Evolutionary conservation across 257 asterid species (phyloP).

Genomic region (Nyctanthes arbortristis): DNA sequence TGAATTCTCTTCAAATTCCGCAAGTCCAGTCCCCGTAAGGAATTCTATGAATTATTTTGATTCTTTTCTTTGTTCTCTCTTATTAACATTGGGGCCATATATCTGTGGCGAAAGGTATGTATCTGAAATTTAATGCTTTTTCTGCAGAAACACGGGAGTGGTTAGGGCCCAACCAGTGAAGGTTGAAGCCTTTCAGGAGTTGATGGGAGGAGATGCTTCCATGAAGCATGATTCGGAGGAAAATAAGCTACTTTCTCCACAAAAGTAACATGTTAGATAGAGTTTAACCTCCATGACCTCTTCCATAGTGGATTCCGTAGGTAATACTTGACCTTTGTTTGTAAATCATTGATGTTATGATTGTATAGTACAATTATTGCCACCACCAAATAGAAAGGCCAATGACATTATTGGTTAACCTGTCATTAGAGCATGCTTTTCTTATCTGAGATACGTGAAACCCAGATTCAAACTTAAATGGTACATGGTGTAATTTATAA

Average conservation of each 20-base stretch:
- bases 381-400: background rate
- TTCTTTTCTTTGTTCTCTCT: background rate
- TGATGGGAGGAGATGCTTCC: constrained; percentile 89
- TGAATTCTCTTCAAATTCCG: constrained; percentile 67
- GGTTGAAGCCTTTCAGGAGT: constrained; percentile 98
- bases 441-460: background rate
- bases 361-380: constrained; percentile 2
- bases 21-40: constrained; percentile 81
- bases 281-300: constrained; percentile 8
- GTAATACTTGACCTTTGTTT: background rate
- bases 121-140: constrained; percentile 12
- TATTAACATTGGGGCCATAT: background rate
- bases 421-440: background rate
- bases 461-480: background rate
- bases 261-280: constrained; percentile 36
- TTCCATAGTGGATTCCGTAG: constrained; percentile 21
- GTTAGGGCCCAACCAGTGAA: constrained; percentile 95
- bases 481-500: background rate
- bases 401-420: background rate
- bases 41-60: constrained; percentile 5
- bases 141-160: constrained; percentile 70
- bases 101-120: constrained; percentile 5
- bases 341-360: constrained; percentile 16
- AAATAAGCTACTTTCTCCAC: constrained; percentile 77
- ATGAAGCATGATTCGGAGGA: constrained; percentile 81